Evolutionary conservation across 1,284 basidiomycete genomes (phyloP), one percentile per base, ranked within the genome.

Genomic region (Singerocomus rubriflavus): DNA sequence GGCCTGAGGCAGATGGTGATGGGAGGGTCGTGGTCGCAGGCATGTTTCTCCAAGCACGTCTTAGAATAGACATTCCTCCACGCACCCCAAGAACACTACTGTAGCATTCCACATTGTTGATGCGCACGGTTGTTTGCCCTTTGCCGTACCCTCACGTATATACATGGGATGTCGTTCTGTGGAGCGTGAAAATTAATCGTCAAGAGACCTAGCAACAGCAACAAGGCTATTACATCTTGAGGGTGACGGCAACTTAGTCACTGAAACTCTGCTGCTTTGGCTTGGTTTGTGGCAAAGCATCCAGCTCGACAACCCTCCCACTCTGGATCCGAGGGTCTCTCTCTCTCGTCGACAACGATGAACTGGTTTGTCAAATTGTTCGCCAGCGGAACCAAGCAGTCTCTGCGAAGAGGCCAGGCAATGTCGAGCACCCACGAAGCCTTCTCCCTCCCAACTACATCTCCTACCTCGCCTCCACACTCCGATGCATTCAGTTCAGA

Each of bases 351-450:
- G 35, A 51, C 60, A 51, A 57, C 57, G 35, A 89, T 89, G 86
- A 80, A 81, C 71, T 89, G 86, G 86, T 71, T 89, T 47, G 70
- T 76, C 36, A 80, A 78, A 57, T 70, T 86, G 51, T 88, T 89
- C 67, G 73, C 77, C 26, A 63, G 72, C 40, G 73, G 75, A 54
- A 70, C 68, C 40, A 66, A 72, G 39, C 73, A 76, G 60, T 78
- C 73, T 57, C 57, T 72, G 30, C 66, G 78, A 62, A 77, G 74
- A 62, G 82, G 73, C 60, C 82, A 85, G 67, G 79, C 84, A 40
- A 76, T 90, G 54, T 80, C 78, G 16, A 80, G 79, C 17, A 90
- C 88, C 13, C 80, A 85, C 64, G 87, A 90, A 62, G 88, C 88
- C 46, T 90, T 90, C 71, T 85, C 86, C 46, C 74, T 90, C 40